These are phyloP conservation scores for Rhizopus microsporus DNA, from an alignment of 371 early-diverging fungal genomes.

Conservation along the genomic window DNA sequence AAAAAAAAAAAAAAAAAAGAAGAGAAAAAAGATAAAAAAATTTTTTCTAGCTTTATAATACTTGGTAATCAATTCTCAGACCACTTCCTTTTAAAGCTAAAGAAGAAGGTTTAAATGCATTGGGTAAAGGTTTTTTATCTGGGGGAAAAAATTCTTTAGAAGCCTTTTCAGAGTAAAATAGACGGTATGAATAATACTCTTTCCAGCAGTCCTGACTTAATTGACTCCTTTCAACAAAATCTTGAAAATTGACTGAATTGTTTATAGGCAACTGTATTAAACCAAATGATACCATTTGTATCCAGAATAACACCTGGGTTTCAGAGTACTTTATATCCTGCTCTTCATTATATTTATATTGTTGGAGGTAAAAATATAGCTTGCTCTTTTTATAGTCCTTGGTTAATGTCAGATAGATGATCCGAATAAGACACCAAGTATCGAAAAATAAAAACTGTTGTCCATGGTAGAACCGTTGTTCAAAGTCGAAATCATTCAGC, in stretches of 20 bases:
- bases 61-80: slow-evolving; percentile 39
- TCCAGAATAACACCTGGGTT: slow-evolving; percentile 44
- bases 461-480: slow-evolving; percentile 23
- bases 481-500: slow-evolving; percentile 29
- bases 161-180: slow-evolving; percentile 34
- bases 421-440: slow-evolving; percentile 28
- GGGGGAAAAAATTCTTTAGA: slow-evolving; percentile 36
- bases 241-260: slow-evolving; percentile 29
- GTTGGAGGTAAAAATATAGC: slow-evolving; percentile 1
- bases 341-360: not conserved
- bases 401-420: slow-evolving; percentile 25
- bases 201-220: slow-evolving; percentile 36
- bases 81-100: slow-evolving; percentile 31
- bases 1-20: no score
- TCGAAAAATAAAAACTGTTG: slow-evolving; percentile 34
- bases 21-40: slow-evolving; percentile 2
- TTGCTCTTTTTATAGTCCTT: slow-evolving; percentile 10
- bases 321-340: slow-evolving; percentile 31
- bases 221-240: slow-evolving; percentile 27
- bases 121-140: slow-evolving; percentile 41
- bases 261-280: slow-evolving; percentile 34
- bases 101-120: slow-evolving; percentile 39
- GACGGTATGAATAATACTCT: slow-evolving; percentile 31
- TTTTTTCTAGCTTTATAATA: slow-evolving; percentile 18
- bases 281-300: slow-evolving; percentile 43